Evolutionary conservation across 495 filamentous ascomycete genomes (phyloP).

Genomic region (Parachaetomium inaequale): DNA sequence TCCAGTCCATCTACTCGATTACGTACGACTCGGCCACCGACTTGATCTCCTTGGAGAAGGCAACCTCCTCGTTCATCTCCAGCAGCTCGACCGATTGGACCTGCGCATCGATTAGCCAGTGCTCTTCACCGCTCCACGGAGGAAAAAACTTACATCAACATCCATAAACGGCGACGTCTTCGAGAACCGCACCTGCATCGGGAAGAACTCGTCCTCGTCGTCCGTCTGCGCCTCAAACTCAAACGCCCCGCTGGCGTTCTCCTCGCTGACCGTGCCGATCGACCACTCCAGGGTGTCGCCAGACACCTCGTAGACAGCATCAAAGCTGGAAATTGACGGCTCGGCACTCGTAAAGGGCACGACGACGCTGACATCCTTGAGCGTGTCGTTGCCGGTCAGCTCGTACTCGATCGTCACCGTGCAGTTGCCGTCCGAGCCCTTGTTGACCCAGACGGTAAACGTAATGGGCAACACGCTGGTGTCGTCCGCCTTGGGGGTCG

Average conservation of each 20-base stretch:
- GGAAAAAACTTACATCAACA: slow-evolving; percentile 67
- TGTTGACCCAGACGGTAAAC: slow-evolving; percentile 95
- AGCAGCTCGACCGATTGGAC: slow-evolving; percentile 68
- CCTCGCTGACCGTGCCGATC: slow-evolving; percentile 75
- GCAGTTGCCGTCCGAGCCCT: slow-evolving; percentile 69
- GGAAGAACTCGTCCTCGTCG: slow-evolving; percentile 90
- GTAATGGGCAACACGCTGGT: slow-evolving; percentile 76
- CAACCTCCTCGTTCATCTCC: slow-evolving; percentile 76
- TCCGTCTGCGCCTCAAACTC: slow-evolving; percentile 88
- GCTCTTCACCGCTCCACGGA: slow-evolving; percentile 14
- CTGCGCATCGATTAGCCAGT: slow-evolving; percentile 40
- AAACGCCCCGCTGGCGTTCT: slow-evolving; percentile 77
- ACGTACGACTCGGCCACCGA: slow-evolving; percentile 76
- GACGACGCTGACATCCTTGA: slow-evolving; percentile 79
- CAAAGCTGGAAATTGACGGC: slow-evolving; percentile 84
- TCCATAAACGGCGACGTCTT: slow-evolving; percentile 84
- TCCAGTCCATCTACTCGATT: slow-evolving; percentile 59
- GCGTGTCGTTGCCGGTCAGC: slow-evolving; percentile 64
- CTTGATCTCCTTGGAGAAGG: slow-evolving; percentile 86
- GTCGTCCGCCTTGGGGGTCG: slow-evolving; percentile 67
- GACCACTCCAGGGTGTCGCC: slow-evolving; percentile 93
- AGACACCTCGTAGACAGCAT: slow-evolving; percentile 89
- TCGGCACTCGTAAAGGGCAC: slow-evolving; percentile 82
- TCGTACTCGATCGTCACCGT: slow-evolving; percentile 93
- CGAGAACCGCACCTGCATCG: slow-evolving; percentile 86